Evolutionary conservation across 2,329 filamentous ascomycete genomes (phyloP).

Genomic region (Coniella lustricola): DNA sequence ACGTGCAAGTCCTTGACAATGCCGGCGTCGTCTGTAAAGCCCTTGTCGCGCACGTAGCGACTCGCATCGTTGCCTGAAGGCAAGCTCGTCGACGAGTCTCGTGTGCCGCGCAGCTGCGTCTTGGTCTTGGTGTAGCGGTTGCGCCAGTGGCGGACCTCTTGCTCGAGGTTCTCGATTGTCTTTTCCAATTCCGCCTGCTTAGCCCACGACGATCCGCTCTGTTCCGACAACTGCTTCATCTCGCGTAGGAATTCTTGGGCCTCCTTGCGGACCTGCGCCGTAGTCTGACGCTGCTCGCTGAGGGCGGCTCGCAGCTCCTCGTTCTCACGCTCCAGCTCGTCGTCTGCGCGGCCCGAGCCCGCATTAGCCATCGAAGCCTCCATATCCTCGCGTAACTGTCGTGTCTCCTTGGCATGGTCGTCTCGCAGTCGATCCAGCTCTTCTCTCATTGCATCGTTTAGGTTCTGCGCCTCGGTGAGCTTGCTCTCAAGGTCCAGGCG

Average conservation of each 20-base stretch:
- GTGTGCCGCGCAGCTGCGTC: conserved; percentile 75
- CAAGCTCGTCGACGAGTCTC: conserved; percentile 72
- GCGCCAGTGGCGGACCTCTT: conserved; percentile 84
- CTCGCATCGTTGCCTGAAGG: conserved; percentile 63
- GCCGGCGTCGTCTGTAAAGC: conserved; percentile 64
- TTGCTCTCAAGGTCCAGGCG: conserved; percentile 64
- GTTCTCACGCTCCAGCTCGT: conserved; percentile 61
- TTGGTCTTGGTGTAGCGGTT: conserved; percentile 81
- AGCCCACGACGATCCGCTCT: conserved; percentile 71
- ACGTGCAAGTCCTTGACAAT: conserved; percentile 86
- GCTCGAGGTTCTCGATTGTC: conserved; percentile 69
- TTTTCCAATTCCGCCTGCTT: conserved; percentile 72
- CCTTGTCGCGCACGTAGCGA: conserved; percentile 57
- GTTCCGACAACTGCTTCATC: conserved; percentile 79
- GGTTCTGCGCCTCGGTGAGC: conserved; percentile 63
- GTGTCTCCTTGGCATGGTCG: conserved; percentile 59
- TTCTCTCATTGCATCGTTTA: conserved; percentile 73
- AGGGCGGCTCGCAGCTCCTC: conserved; percentile 59
- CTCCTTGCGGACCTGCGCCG: conserved; percentile 79
- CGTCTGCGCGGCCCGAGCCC: conserved; percentile 29
- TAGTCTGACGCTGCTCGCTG: conserved; percentile 70
- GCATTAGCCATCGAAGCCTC: conserved; percentile 38
- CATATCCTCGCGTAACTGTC: conserved; percentile 57
- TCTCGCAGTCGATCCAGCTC: conserved; percentile 69
- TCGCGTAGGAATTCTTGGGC: conserved; percentile 78